phyloP scores from a whole-genome alignment of 192 early-diverging fungal species.

The Glomus cerebriforme region DNA sequence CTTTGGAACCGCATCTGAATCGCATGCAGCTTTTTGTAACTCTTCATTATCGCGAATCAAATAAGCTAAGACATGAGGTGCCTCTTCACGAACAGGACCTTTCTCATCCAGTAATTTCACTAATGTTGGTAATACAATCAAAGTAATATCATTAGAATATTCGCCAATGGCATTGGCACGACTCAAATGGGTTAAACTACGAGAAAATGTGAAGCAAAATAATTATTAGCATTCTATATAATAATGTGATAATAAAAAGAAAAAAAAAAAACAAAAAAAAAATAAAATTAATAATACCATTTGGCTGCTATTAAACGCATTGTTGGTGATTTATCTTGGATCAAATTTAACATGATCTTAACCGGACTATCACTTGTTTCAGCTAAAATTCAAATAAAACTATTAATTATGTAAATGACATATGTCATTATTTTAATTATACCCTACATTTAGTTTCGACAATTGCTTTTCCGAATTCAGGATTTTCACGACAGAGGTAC shows the following conservation, averaged over 20 bases:
- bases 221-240: not conserved
- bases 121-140: conserved; percentile 64
- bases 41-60: conserved; percentile 70
- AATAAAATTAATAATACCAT: conserved; percentile 47
- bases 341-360: conserved; percentile 62
- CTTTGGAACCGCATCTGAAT: conserved; percentile 70
- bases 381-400: conserved; percentile 33
- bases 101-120: conserved; percentile 68
- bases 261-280: not conserved
- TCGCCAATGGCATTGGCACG: conserved; percentile 61
- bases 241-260: not conserved
- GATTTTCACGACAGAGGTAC: conserved; percentile 62
- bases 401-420: not conserved
- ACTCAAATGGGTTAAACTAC: conserved; percentile 65
- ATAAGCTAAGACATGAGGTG: conserved; percentile 68
- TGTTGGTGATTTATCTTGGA: conserved; percentile 63
- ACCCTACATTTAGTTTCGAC: conserved; percentile 50
- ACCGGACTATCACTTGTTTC: conserved; percentile 45
- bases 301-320: conserved; percentile 72
- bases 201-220: not conserved
- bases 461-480: conserved; percentile 53
- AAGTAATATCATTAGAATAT: conserved; percentile 51
- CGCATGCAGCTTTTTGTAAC: conserved; percentile 75
- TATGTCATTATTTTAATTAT: not conserved
- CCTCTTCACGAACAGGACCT: conserved; percentile 61